Evolutionary conservation across 305 asterid genomes (phyloP), one percentile per base, ranked within the genome.

Genomic region (Fraxinus ornus): DNA sequence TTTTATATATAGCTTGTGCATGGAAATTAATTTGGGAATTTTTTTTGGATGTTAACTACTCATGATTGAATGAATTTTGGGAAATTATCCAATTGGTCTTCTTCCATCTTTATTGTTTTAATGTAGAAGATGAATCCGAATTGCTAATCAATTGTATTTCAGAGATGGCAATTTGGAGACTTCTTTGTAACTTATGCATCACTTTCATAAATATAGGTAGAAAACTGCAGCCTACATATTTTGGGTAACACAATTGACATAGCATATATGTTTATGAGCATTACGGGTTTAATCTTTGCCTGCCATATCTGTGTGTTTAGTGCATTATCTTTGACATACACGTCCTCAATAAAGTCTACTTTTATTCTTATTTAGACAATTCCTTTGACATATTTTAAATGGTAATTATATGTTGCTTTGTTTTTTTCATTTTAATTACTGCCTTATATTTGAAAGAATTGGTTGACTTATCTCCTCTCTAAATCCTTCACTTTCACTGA

Each of bases 1-100:
- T 86, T 80, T 80, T 57, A 32, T 55, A 47, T 81, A 82, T 89
- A 87, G 88, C 90, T 79, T 9, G 7, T 8, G 35, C 33, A 64
- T 22, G 72, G 33, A 64, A 44, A 22, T 64, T 64, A 17, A 24
- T 9, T 64, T 22, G 33, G 33, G 72, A 8, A 64, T 2, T 24
- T 64, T 7, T 3, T 64, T 8, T 64, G 30, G 15, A 12, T 64
- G 32, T 64, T 24, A 64, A 26, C 19, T 66, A 66, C n/a, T 66
- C 3, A 30, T 5, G 24, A 55, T 4, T 60, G 28, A 19, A 60
- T 60, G 30, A 60, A 60, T 60, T 60, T 21, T 60, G 28, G 71
- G 28, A 60, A 60, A 60, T 60, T 60, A 10, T 60, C 28, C 28
- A 60, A 60, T 1, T 60, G 15, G 12, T 60, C 9, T 3, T 60